Evolutionary conservation across 2,329 filamentous ascomycete species (phyloP), one percentile per base, ranked within the genome.

Genomic region (Metarhizium rileyi): DNA sequence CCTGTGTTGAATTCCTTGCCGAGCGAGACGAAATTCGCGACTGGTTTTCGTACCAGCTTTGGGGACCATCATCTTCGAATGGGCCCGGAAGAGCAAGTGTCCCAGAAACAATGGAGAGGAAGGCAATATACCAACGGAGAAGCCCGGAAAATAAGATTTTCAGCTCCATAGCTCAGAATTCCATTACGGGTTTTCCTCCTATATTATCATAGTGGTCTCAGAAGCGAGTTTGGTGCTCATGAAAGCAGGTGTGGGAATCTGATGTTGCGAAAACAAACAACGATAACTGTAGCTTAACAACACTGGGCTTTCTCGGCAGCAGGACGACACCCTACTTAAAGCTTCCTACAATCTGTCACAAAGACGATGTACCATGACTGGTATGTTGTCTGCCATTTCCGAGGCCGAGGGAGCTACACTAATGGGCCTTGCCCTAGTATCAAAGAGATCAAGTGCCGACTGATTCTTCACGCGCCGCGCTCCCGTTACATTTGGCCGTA

Each of bases 1-100:
- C 63, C 22, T 63, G 59, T 22, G 43, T 27, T 0, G 38, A 38
- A 16, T 38, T 38, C 9, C 20, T 38, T 18, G 5, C 5, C 6
- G n/a, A 22, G n/a, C 35, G n/a, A 22, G 35, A 4, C n/a, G 35
- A 16, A 20, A 20, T 4, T 38, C 35, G n/a, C 16, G 35, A 38
- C 16, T 38, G n/a, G 16, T 20, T 20, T 22, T 38, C 10, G 6
- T 16, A 38, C 35, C n/a, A 38, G n/a, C 7, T 10, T 22, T 18
- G 35, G n/a, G 4, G 16, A 10, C 16, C 16, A 20, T 9, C 6
- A 6, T 38, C 35, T 1, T 18, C 1, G 35, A 38, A 38, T 5
- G 35, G 20, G 10, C 35, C 35, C 4, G 35, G 35, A 16, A 20
- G 18, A 38, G 35, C 35, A 22, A 38, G 6, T 38, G 16, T 10